phyloP scores from a whole-genome alignment of 2,329 filamentous ascomycete genomes.

The Beauveria caledonica region DNA sequence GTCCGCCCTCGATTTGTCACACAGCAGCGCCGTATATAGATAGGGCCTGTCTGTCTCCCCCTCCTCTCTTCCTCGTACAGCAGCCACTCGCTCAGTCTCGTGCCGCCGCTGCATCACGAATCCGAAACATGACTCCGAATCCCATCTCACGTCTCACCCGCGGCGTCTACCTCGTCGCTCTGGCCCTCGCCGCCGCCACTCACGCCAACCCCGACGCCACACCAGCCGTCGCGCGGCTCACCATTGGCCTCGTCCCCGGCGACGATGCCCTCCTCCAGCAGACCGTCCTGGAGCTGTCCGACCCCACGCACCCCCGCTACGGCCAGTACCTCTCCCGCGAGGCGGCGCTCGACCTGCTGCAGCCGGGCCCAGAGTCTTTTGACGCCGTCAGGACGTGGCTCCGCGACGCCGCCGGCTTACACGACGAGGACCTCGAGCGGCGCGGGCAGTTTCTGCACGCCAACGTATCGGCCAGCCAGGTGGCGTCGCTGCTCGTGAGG shows the following conservation, averaged over 20 bases:
- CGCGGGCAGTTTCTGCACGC: conserved; percentile 34
- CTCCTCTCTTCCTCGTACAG: too few relatives aligned
- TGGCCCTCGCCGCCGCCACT: background rate
- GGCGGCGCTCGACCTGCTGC: conserved; percentile 40
- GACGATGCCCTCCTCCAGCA: conserved; percentile 28
- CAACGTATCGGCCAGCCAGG: conserved; percentile 29
- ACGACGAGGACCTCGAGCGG: conserved; percentile 26
- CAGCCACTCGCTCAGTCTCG: too few relatives aligned
- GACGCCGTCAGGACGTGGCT: conserved; percentile 39
- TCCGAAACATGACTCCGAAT: background rate
- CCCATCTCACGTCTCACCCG: background rate
- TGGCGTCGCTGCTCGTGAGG: conserved; percentile 39
- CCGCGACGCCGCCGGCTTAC: conserved; percentile 26
- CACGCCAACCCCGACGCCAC: background rate
- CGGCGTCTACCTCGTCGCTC: background rate
- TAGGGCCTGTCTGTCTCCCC: too few relatives aligned
- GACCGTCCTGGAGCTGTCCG: conserved; percentile 39
- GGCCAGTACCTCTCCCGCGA: conserved; percentile 40
- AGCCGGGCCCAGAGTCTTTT: conserved; percentile 31
- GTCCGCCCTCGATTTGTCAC: too few relatives aligned
- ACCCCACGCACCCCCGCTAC: conserved; percentile 37
- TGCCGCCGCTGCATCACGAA: background rate
- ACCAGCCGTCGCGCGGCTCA: conserved; percentile 14
- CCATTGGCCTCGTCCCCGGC: conserved; percentile 23
- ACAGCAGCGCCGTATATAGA: background rate